These are phyloP conservation scores for Puccinia sorghi DNA, from an alignment of 1,284 basidiomycete species.

Conservation along the genomic window DNA sequence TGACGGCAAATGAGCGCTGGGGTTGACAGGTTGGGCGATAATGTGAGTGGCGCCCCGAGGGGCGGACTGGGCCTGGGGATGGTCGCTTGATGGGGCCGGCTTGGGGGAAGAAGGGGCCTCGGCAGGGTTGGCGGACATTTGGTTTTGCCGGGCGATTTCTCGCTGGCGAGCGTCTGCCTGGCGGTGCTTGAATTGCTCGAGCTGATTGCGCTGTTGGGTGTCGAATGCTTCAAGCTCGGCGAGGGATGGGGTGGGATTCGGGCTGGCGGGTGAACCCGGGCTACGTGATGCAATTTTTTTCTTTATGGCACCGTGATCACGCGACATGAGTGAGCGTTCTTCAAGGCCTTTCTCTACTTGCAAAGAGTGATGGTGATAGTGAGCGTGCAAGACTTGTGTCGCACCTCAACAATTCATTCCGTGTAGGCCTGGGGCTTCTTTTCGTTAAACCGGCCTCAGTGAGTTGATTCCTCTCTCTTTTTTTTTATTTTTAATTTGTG, in stretches of 20 bases:
- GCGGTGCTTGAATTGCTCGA: conserved; percentile 13
- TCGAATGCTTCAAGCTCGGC: not conserved
- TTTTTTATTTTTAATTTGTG: too few species aligned
- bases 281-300: not conserved
- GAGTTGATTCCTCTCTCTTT: not conserved
- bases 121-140: not conserved
- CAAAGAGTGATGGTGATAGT: not conserved
- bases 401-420: conserved; percentile 16
- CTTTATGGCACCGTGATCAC: not conserved
- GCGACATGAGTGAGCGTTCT: not conserved
- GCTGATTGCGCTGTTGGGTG: not conserved
- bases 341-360: not conserved
- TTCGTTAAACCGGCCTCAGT: not conserved
- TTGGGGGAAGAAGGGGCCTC: not conserved
- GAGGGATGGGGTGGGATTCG: not conserved
- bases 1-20: not conserved
- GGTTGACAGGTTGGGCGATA: conserved; percentile 4
- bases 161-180: conserved; percentile 3
- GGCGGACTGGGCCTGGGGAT: not conserved
- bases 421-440: not conserved
- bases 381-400: not conserved
- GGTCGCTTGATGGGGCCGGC: not conserved
- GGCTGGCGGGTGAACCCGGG: not conserved
- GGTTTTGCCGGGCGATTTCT: conserved; percentile 7
- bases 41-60: not conserved